These are phyloP conservation scores for Chaetoscypha palmicola DNA, from an alignment of 2,329 filamentous ascomycete species.

Conservation along the genomic window DNA sequence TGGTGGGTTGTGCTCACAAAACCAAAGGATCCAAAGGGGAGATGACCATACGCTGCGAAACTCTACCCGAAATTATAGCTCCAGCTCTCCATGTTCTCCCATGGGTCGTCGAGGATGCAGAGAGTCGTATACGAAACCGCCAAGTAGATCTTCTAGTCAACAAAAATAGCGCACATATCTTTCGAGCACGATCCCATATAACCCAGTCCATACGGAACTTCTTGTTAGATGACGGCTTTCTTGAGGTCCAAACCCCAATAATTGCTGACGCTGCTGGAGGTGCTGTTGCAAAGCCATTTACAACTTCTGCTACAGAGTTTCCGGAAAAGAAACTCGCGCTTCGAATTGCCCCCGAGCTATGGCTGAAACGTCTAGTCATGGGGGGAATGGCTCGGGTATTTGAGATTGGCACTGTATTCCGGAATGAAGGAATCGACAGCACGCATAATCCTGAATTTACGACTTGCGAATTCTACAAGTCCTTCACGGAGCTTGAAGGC, in stretches of 20 bases:
- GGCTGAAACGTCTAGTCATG: slow-evolving; percentile 85
- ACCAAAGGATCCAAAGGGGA: too few relatives aligned
- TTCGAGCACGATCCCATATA: slow-evolving; percentile 68
- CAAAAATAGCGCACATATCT: slow-evolving; percentile 55
- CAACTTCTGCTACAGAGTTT: slow-evolving; percentile 72
- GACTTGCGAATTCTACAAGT: slow-evolving; percentile 93
- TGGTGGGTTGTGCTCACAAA: slow-evolving; percentile 68
- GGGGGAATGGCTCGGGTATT: slow-evolving; percentile 85
- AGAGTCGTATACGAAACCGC: slow-evolving; percentile 67
- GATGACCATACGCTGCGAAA: slow-evolving; percentile 56
- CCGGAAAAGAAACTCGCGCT: slow-evolving; percentile 64
- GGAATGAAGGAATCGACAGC: slow-evolving; percentile 85
- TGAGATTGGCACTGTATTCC: slow-evolving; percentile 86
- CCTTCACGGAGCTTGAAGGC: slow-evolving; percentile 69
- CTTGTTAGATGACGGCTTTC: slow-evolving; percentile 64
- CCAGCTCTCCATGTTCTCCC: slow-evolving; percentile 78
- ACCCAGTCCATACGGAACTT: slow-evolving; percentile 68
- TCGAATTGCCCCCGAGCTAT: slow-evolving; percentile 88
- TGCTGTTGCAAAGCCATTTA: slow-evolving; percentile 79
- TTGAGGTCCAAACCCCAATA: slow-evolving; percentile 88
- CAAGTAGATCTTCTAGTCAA: slow-evolving; percentile 85
- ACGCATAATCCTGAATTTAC: slow-evolving; percentile 98
- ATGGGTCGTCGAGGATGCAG: slow-evolving; percentile 58
- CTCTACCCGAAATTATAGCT: slow-evolving; percentile 64
- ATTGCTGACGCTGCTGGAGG: slow-evolving; percentile 78